Base-by-base conservation (phyloP, 2,329 filamentous ascomycete genomes). In the Cytospora leucostoma region DNA sequence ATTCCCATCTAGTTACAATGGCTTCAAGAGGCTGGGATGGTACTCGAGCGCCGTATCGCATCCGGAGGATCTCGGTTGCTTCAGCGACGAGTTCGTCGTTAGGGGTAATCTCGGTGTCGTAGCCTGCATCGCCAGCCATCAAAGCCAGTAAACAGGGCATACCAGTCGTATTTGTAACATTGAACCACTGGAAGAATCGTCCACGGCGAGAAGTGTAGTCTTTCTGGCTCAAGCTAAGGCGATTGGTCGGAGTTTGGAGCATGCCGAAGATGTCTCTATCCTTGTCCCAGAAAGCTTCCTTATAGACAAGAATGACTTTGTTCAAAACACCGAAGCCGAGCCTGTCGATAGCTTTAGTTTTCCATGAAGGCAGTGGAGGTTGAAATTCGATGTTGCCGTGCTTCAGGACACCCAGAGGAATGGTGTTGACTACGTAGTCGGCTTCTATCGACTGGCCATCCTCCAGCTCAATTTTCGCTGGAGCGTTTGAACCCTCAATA, bases 111-210 rank as follows among this genome's bases (percentile, higher is more conserved):
- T 99, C 96, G 0, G 92, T 92, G 67, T 96, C 90, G 69, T 93
- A 91, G 17, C 93, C 95, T 21, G 96, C 92, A 69, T 97, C 92
- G 27, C 95, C 95, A 56, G 94, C 94, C 94, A 99, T 97, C 34
- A 99, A 83, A 10, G 92, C 95, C 65, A 98, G 87, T 32, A 97
- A 82, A 58, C 93, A 92, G 1, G 91, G 95, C 40, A 96, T 80
- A 0, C 96, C 96, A 53, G 91, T 93, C 3, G 92, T 96, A 69
- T 92, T 91, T 65, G 93, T 89, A 61, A 93, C 92, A 71, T 99
- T 98, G 85, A 97, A 98, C 85, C 97, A 98, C 70, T 99, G 86
- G 71, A 98, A 99, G 77, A 97, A 97, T 32, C 93, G 89, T n/a
- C 94, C 94, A 59, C 94, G 87, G 66, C 87, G 88, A 4, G 84